Percentiles rank a stretch among this genome's conserved stretches.
These are phyloP conservation scores for Cryphonectria parasitica DNA, from an alignment of 2,329 filamentous ascomycete genomes.

Conservation along the genomic window DNA sequence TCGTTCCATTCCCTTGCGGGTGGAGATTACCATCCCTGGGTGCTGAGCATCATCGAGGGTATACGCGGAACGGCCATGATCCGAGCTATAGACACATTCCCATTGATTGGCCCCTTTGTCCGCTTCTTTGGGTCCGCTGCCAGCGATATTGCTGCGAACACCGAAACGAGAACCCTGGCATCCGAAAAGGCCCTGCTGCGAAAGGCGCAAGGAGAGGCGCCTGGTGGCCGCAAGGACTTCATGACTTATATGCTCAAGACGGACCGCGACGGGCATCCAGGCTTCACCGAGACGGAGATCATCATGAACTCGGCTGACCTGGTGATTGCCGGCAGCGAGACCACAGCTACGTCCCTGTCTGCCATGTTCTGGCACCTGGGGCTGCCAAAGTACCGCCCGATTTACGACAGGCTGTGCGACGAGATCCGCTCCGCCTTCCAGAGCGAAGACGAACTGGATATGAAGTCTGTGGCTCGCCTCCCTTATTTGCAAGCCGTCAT, in stretches of 20 bases:
- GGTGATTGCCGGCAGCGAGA: conserved; percentile 52
- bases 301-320: conserved; percentile 20
- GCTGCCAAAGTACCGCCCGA: conserved; percentile 34
- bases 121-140: neutral
- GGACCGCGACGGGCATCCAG: conserved; percentile 19
- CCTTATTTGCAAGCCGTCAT: conserved; percentile 77
- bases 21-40: conserved; percentile 30
- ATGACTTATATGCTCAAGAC: conserved; percentile 30
- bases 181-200: conserved; percentile 17
- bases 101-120: neutral
- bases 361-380: conserved; percentile 35
- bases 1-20: conserved; percentile 30
- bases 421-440: conserved; percentile 37
- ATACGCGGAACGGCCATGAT: neutral
- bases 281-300: conserved; percentile 20
- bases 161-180: conserved; percentile 4
- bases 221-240: conserved; percentile 27
- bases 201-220: conserved; percentile 19
- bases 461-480: conserved; percentile 43
- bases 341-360: conserved; percentile 48
- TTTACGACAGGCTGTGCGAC: conserved; percentile 31
- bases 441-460: conserved; percentile 34
- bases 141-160: conserved; percentile 16
- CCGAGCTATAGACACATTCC: neutral
- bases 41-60: conserved; percentile 24